Percentiles rank a stretch among this genome's conserved stretches.
These are phyloP conservation scores for Suhomyces prunicola DNA, from an alignment of 805 yeast genomes.

Conservation along the genomic window DNA sequence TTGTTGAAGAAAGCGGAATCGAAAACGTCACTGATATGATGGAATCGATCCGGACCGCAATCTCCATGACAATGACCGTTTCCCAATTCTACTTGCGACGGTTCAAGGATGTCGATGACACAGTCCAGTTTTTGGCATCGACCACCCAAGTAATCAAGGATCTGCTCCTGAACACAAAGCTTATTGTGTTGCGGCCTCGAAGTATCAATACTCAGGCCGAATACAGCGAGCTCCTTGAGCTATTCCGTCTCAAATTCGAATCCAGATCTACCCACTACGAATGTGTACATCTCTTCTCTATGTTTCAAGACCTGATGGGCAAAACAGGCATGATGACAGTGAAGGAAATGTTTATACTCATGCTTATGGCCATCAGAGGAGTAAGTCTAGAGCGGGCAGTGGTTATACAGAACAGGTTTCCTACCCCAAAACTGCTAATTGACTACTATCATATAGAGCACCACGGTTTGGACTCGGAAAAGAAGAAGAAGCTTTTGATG, in stretches of 20 bases:
- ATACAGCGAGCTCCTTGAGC: conserved; percentile 39
- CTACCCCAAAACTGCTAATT: conserved; percentile 65
- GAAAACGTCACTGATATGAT: conserved; percentile 41
- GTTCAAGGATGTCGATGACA: conserved; percentile 70
- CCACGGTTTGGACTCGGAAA: conserved; percentile 17
- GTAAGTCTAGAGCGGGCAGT: conserved; percentile 82
- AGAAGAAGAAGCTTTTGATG: conserved; percentile 28
- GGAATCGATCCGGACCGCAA: conserved; percentile 72
- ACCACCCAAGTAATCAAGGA: conserved; percentile 45
- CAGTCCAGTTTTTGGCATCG: conserved; percentile 56
- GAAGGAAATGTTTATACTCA: conserved; percentile 67
- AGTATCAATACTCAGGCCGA: conserved; percentile 49
- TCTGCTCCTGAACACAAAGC: conserved; percentile 28
- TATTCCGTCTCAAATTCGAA: conserved; percentile 47
- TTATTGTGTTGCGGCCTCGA: conserved; percentile 52
- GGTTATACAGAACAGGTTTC: conserved; percentile 64
- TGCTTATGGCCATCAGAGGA: conserved; percentile 80
- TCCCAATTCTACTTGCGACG: conserved; percentile 66
- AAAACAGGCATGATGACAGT: conserved; percentile 71
- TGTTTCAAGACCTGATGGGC: conserved; percentile 63
- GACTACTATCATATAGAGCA: conserved; percentile 40
- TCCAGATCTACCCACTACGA: conserved; percentile 23
- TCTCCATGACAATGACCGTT: conserved; percentile 64
- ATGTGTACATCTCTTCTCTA: conserved; percentile 32
- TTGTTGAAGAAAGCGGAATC: conserved; percentile 70